Percentiles rank a stretch among this genome's conserved stretches.
Conservation (phyloP, 192 early-diverging fungal genomes). For the Coemansia sp. region DNA sequence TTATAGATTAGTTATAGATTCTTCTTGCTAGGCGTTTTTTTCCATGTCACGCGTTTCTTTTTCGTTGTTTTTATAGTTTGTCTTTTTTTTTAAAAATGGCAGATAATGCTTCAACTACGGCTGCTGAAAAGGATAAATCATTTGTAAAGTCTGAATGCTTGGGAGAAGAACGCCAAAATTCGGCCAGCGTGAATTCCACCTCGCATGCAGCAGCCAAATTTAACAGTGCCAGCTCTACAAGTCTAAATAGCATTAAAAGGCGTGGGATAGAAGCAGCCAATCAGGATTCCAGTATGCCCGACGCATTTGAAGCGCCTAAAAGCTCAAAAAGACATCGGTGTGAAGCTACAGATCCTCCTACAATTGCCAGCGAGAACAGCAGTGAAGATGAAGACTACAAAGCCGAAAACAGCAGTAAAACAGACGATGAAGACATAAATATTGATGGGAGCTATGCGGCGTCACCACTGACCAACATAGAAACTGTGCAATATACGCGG, state of each 20-base stretch:
- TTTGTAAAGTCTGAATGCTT: too few species aligned
- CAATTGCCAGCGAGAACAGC: background rate
- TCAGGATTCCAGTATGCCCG: background rate
- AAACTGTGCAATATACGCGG: constrained; percentile 9
- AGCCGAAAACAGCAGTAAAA: background rate
- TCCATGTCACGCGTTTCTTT: too few species aligned
- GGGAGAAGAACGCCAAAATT: background rate
- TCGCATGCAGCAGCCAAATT: background rate
- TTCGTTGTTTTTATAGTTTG: too few species aligned
- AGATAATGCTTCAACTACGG: too few species aligned
- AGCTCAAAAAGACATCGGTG: constrained; percentile 28
- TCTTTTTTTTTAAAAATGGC: too few species aligned
- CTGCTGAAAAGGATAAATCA: too few species aligned
- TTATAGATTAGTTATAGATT: too few species aligned
- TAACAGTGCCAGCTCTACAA: constrained; percentile 15
- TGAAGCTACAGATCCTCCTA: background rate
- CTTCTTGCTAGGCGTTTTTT: too few species aligned
- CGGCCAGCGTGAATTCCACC: background rate
- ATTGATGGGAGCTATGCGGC: constrained; percentile 48
- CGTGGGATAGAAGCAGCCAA: constrained; percentile 13
- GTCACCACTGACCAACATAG: constrained; percentile 17
- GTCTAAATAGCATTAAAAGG: constrained; percentile 25
- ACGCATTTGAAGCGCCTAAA: background rate
- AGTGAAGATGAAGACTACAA: constrained; percentile 7
- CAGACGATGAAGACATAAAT: constrained; percentile 29